Conservation (phyloP, 2,329 filamentous ascomycete genomes). For the Xylaria digitata region DNA sequence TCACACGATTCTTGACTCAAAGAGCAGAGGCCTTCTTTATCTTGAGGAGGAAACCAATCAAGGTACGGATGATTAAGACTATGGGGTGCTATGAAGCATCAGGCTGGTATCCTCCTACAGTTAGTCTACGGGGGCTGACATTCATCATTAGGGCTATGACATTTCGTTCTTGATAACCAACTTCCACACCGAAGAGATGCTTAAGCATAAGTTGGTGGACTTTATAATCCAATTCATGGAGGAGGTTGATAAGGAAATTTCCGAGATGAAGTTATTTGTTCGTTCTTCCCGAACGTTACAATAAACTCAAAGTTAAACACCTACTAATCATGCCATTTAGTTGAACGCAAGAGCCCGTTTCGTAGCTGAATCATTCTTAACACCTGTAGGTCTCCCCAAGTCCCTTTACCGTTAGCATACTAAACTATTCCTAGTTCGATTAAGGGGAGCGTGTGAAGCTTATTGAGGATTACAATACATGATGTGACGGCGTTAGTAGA, state of each 20-base stretch:
- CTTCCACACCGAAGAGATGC: slow-evolving; percentile 97
- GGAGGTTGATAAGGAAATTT: slow-evolving; percentile 99
- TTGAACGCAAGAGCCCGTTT: slow-evolving; percentile 97
- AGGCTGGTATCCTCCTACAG: background rate
- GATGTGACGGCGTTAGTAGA: slow-evolving; percentile 28
- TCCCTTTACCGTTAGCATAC: background rate
- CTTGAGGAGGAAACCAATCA: slow-evolving; percentile 91
- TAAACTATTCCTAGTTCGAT: slow-evolving; percentile 36
- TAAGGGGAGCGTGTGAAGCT: slow-evolving; percentile 19
- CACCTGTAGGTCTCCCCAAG: slow-evolving; percentile 71
- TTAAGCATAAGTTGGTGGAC: slow-evolving; percentile 98
- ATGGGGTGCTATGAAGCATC: background rate
- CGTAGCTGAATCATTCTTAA: slow-evolving; percentile 97
- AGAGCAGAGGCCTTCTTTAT: slow-evolving; percentile 98
- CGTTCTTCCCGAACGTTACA: slow-evolving; percentile 51
- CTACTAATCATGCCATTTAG: slow-evolving; percentile 62
- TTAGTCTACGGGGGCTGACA: slow-evolving; percentile 18
- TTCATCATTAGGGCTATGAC: slow-evolving; percentile 80
- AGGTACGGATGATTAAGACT: slow-evolving; percentile 66
- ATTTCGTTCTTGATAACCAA: slow-evolving; percentile 99
- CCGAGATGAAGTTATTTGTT: slow-evolving; percentile 99
- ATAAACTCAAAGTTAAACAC: background rate
- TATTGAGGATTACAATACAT: slow-evolving; percentile 25
- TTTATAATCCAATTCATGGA: slow-evolving; percentile 99
- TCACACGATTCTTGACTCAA: slow-evolving; percentile 95